These are phyloP conservation scores for Dalbergia cochinchinensis DNA, from an alignment of 306 rosid species.

Conservation along the genomic window DNA sequence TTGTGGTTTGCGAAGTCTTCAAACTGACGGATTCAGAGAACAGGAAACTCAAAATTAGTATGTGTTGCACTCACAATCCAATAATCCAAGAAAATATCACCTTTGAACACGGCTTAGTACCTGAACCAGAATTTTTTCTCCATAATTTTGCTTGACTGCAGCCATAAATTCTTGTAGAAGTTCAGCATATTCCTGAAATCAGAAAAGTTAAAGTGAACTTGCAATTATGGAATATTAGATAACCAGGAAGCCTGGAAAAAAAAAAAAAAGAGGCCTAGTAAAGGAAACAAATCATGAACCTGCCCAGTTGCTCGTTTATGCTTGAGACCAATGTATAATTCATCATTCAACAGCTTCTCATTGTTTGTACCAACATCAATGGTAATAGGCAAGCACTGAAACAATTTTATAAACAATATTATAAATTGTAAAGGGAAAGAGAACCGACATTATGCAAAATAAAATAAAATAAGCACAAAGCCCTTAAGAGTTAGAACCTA, in stretches of 20 bases:
- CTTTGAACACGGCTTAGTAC: constrained; percentile 52
- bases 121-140: constrained; percentile 93
- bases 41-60: constrained; percentile 14
- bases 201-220: constrained; percentile 13
- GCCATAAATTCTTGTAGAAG: constrained; percentile 89
- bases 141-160: constrained; percentile 87
- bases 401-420: constrained; percentile 39
- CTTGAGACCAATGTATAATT: constrained; percentile 92
- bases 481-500: not conserved
- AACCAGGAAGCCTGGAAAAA: constrained; percentile 26
- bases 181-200: constrained; percentile 82
- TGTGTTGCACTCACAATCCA: not conserved
- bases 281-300: constrained; percentile 55
- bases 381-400: constrained; percentile 97
- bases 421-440: constrained; percentile 14
- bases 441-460: not conserved
- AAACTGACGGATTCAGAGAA: constrained; percentile 64
- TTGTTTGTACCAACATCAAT: constrained; percentile 99
- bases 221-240: constrained; percentile 21
- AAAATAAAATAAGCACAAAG: not conserved
- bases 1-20: constrained; percentile 99
- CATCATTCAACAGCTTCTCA: constrained; percentile 82
- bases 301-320: constrained; percentile 92
- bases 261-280: constrained; percentile 35
- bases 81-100: constrained; percentile 36